Base-by-base conservation (phyloP, 805 yeast genomes). In the Wickerhamomyces strasburgensis region DNA sequence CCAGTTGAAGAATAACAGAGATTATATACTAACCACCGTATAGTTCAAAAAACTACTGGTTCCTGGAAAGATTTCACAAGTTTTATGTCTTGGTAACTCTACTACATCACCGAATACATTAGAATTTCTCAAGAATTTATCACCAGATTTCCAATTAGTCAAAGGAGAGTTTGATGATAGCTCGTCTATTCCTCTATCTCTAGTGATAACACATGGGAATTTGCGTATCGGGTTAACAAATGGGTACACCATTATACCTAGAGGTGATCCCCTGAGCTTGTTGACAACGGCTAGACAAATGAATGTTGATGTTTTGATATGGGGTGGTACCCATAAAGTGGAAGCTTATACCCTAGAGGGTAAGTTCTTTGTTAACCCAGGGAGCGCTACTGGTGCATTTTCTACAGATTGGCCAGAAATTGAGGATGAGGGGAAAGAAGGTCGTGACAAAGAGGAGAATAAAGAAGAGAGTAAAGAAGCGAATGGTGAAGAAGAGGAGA, bases 311-410 rank as follows among this genome's bases (percentile, higher is more conserved):
- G 74, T 93, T 5, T 65, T 93, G 47, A 68, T 93, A 11, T 87
- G 93, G 84, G 97, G 98, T 11, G 95, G 96, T 0, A 83, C 95
- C 2, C 95, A 87, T 57, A 76, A 78, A 46, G 94, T 87, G 5
- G 98, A 90, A 55, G 96, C 97, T 0, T 90, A 88, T 54, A 84
- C 93, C 8, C 64, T 89, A 40, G 98, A 88, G 47, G 95, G 94
- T 16, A 86, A 85, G 60, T 86, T 89, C 58, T 93, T 93, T 54
- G 73, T 93, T n/a, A 90, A 86, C 57, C 98, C 98, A 0, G 98
- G 98, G 0, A 83, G 95, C 55, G 95, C 95, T 29, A 89, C 97
- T 0, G 98, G 98, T 18, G 96, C 97, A 0, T 77, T 73, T 47
- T 72, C 73, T 29, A 72, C 84, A 23, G 81, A 79, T 51, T 76